Evolutionary conservation across 2,329 filamentous ascomycete genomes (phyloP), one percentile per base, ranked within the genome.

Genomic region (Geosmithia putterillii): DNA sequence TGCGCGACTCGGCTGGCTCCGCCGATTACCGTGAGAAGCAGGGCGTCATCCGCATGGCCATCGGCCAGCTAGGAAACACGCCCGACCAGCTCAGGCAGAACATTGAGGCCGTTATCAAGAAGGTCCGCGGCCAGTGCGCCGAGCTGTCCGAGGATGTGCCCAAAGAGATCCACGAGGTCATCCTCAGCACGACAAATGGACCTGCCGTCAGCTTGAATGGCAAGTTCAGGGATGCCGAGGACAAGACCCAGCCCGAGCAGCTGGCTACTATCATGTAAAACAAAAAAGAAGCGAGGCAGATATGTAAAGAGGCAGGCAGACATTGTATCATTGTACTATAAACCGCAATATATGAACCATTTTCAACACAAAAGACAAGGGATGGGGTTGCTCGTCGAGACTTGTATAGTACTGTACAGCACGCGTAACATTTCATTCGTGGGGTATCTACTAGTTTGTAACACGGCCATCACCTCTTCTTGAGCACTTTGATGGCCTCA

Each of bases 201-300:
- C 89, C 92, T 1, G 90, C 87, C 0, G 79, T 98, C 67, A 87
- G 81, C 58, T 65, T 98, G 59, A 94, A 77, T 58, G 90, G 89
- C 45, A 78, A 83, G 44, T 84, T 92, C 60, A 78, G 66, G 54
- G 70, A 81, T 43, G 69, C 73, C 4, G 71, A 76, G 46, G 77
- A 77, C 47, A 67, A 64, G 41, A 60, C 83, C 40, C 67, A 69
- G 38, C 65, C 72, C 21, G 69, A 65, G 39, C 63, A 74, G 47
- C 55, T 82, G 52, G 64, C 69, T 42, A 67, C 67, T 19, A 65
- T 69, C 47, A 78, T 76, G 69, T 76, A 72, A 65, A 47, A 47
- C 46, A 36, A 44, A 36, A 36, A 35, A 37, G 38, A 45, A 25
- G 17, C 20, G 28, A 14, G 28, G 28, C 10, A 10, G 23, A 25